Evolutionary conservation across 208 protist genomes (phyloP), one percentile per base, ranked within the genome.

Genomic region (Wallacemonas sp.): DNA sequence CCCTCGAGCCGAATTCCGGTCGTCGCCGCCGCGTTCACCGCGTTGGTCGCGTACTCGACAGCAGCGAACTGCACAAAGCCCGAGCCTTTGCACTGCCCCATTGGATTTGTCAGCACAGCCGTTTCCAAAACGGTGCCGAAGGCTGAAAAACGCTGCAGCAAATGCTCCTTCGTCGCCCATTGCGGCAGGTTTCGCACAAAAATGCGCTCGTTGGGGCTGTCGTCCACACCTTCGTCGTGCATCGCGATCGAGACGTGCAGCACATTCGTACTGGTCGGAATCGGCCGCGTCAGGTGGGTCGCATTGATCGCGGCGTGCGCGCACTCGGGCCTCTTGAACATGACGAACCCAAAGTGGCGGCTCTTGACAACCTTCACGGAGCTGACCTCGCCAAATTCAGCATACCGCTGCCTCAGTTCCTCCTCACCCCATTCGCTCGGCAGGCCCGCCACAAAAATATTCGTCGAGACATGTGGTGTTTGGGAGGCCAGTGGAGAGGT

Each of bases 161-260:
- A 60, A 68, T 96, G 86, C 39, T 93, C 90, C 65, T 93, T 93
- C 14, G 85, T 96, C 23, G 87, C 76, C 86, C 87, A 96, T 68
- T 92, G 87, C 14, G 90, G 87, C 9, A 96, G 78, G 2, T 87
- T 87, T 41, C 90, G 78, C 68, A 96, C 85, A 57, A 96, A 96
- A 38, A 96, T 72, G 41, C 90, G 83, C 58, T 94, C 82, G 71
- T 92, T 96, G 0, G 90, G 87, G 61, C 85, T 65, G 29, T 94
- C 90, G 60, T 96, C 87, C 6, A 92, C 79, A n/a, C 90, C 90
- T 64, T 96, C 90, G 68, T 94, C 87, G 52, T 96, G 90, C 90
- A 96, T 96, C 4, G 90, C 87, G 33, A 96, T 87, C 16, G 86
- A 92, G 2, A 94, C 90, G 66, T 96, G 88, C 39, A 96, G 63